Conservation (phyloP, 371 early-diverging fungal species). For the Actinomortierella ambigua region DNA sequence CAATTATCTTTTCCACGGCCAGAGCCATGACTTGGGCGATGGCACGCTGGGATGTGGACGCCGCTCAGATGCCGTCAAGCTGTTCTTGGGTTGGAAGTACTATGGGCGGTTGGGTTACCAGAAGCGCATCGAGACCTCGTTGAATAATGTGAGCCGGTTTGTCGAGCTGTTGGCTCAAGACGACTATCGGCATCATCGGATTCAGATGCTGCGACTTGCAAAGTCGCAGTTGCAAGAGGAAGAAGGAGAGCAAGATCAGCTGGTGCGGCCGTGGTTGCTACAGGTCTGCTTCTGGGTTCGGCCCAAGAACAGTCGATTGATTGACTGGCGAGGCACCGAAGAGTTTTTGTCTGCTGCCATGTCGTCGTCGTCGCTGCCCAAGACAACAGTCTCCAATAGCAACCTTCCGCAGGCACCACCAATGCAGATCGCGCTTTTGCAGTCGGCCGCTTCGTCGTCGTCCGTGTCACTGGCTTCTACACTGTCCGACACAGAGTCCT, state of each 20-base stretch:
- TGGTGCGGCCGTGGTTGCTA: slow-evolving; percentile 22
- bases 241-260: slow-evolving; percentile 6
- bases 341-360: slow-evolving; percentile 8
- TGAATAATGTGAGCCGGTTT: slow-evolving; percentile 35
- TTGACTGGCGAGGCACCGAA: slow-evolving; percentile 43
- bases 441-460: slow-evolving; percentile 7
- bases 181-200: slow-evolving; percentile 17
- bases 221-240: not conserved
- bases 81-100: slow-evolving; percentile 85
- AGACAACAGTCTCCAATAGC: not conserved
- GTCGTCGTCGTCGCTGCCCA: not conserved
- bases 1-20: slow-evolving; percentile 80
- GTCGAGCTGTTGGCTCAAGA: slow-evolving; percentile 29
- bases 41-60: slow-evolving; percentile 89
- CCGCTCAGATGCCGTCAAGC: slow-evolving; percentile 81
- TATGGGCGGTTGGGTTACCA: slow-evolving; percentile 59
- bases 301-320: slow-evolving; percentile 29
- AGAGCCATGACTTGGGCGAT: slow-evolving; percentile 77
- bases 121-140: slow-evolving; percentile 34
- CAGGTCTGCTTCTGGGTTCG: slow-evolving; percentile 47
- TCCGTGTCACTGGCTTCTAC: slow-evolving; percentile 22
- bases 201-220: slow-evolving; percentile 40
- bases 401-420: too few relatives aligned
- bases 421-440: too few relatives aligned
- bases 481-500: slow-evolving; percentile 13